These are phyloP conservation scores for Aspergillus coremiiformis DNA, from an alignment of 495 filamentous ascomycete genomes.

Conservation along the genomic window DNA sequence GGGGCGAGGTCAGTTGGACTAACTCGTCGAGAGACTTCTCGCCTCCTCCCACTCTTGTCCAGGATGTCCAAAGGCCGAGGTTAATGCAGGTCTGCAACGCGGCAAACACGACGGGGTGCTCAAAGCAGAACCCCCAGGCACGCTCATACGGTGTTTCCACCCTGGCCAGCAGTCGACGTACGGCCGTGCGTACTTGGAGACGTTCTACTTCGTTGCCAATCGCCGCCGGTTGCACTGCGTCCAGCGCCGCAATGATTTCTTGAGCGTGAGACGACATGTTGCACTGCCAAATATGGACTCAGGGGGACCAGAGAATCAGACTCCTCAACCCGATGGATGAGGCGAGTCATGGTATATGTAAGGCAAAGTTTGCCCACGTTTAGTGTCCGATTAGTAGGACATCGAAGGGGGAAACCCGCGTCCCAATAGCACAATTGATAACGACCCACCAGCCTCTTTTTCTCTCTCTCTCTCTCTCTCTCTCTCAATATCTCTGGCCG, in stretches of 20 bases:
- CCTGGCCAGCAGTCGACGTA: slow-evolving; percentile 20
- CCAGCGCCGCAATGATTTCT: slow-evolving; percentile 16
- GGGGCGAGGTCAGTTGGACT: slow-evolving; percentile 13
- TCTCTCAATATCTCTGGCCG: too few species aligned
- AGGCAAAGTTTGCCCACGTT: too few species aligned
- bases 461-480: too few species aligned
- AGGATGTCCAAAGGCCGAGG: slow-evolving; percentile 21
- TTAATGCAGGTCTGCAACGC: slow-evolving; percentile 26
- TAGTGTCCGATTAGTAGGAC: too few species aligned
- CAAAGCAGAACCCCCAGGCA: slow-evolving; percentile 26
- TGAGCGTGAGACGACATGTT: slow-evolving; percentile 6
- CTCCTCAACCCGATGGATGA: too few species aligned
- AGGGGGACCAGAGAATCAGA: too few species aligned
- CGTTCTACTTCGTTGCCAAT: slow-evolving; percentile 23
- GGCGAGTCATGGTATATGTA: too few species aligned
- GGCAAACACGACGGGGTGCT: slow-evolving; percentile 23
- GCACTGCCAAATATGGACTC: not conserved
- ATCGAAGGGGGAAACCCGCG: too few species aligned
- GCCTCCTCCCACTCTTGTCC: slow-evolving; percentile 19
- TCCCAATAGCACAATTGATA: too few species aligned
- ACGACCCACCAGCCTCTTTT: too few species aligned
- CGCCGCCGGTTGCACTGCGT: slow-evolving; percentile 13
- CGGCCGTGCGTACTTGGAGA: slow-evolving; percentile 21
- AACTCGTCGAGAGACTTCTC: slow-evolving; percentile 21
- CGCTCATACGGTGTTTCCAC: slow-evolving; percentile 25